phyloP scores from a whole-genome alignment of 164 flowering plant species.

The Tinospora cordifolia region DNA sequence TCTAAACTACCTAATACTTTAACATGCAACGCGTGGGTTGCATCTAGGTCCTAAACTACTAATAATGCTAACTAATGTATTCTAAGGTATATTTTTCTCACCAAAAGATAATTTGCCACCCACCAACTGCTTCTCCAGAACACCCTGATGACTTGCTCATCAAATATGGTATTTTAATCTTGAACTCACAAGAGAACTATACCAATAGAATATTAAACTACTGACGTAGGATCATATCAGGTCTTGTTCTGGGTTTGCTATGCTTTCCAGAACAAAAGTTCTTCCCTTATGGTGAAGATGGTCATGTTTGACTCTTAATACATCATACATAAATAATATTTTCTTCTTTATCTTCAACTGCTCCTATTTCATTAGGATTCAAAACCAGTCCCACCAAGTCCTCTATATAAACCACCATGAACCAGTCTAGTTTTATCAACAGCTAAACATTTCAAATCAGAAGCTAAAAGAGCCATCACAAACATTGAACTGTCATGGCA shows the following conservation, averaged over 20 bases:
- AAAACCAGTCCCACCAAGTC: no score
- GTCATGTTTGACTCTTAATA: background rate
- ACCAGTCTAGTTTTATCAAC: background rate
- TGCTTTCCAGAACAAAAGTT: background rate
- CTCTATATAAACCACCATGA: conserved; percentile 5
- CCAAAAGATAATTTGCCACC: background rate
- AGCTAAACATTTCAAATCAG: background rate
- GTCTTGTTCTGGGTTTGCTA: background rate
- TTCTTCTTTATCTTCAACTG: conserved; percentile 12
- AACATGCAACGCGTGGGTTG: background rate
- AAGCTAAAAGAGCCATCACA: background rate
- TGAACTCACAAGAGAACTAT: background rate
- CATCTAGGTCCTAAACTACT: background rate
- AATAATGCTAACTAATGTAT: background rate
- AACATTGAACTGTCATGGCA: conserved; percentile 5
- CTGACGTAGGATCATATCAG: background rate
- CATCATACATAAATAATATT: background rate
- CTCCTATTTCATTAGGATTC: conserved; percentile 14
- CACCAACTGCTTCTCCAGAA: background rate
- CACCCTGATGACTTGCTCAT: background rate
- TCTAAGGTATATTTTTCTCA: background rate
- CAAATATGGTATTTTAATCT: background rate
- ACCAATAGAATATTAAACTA: background rate
- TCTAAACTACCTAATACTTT: conserved; percentile 8
- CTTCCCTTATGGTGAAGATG: background rate